These are phyloP conservation scores for Haplosporangium sp. DNA, from an alignment of 371 early-diverging fungal species.

Conservation along the genomic window DNA sequence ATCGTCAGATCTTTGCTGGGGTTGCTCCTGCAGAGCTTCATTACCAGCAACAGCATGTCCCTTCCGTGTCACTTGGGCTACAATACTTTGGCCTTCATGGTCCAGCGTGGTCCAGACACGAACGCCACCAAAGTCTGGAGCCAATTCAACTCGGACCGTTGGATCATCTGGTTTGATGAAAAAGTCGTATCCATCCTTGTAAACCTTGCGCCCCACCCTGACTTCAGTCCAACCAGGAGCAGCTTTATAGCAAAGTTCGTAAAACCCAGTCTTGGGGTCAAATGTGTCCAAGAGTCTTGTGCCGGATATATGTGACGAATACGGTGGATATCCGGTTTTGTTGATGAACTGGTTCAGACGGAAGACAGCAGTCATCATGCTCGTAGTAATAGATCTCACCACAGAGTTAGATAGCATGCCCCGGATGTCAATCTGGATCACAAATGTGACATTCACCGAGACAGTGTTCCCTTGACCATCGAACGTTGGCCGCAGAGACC, in stretches of 20 bases:
- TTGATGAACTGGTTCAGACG: slow-evolving; percentile 49
- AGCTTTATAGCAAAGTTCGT: slow-evolving; percentile 44
- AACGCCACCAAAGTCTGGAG: slow-evolving; percentile 48
- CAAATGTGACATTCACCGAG: slow-evolving; percentile 63
- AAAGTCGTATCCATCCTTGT: slow-evolving; percentile 48
- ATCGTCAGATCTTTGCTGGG: slow-evolving; percentile 6
- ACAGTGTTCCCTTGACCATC: slow-evolving; percentile 58
- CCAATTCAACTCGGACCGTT: slow-evolving; percentile 43
- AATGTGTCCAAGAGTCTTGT: slow-evolving; percentile 44
- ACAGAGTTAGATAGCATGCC: slow-evolving; percentile 46
- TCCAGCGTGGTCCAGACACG: slow-evolving; percentile 45
- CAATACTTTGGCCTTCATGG: slow-evolving; percentile 47
- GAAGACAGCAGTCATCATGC: slow-evolving; percentile 42
- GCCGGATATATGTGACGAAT: slow-evolving; percentile 41
- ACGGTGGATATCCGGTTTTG: slow-evolving; percentile 38
- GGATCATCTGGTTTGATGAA: slow-evolving; percentile 53
- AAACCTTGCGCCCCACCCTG: slow-evolving; percentile 41
- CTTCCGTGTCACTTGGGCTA: slow-evolving; percentile 43
- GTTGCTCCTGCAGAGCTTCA: neutral
- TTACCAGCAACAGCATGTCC: slow-evolving; percentile 14
- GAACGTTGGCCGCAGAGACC: slow-evolving; percentile 63
- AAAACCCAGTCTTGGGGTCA: slow-evolving; percentile 42
- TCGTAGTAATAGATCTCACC: slow-evolving; percentile 29
- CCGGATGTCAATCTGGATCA: slow-evolving; percentile 66
- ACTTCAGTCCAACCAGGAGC: slow-evolving; percentile 50